Evolutionary conservation across 176 grass and related monocot species (phyloP).

Genomic region (Rhynchospora breviuscula): DNA sequence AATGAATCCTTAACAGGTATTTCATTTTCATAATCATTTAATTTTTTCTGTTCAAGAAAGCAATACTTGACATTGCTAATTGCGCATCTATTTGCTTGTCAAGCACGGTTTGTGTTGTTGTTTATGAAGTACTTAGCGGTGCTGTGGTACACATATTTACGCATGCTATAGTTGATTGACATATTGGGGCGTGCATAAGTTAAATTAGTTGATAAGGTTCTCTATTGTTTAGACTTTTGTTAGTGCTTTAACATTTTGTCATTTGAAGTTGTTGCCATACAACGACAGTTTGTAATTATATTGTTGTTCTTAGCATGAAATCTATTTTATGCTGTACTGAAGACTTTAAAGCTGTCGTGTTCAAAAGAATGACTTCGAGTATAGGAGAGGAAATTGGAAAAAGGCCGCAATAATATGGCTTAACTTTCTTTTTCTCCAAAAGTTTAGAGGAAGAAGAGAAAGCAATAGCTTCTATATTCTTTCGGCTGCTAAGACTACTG

Average conservation of each 20-base stretch:
- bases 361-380: neutral
- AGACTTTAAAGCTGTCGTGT: neutral
- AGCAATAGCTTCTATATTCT: neutral
- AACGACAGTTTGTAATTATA: constrained; percentile 1
- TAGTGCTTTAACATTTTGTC: neutral
- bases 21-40: neutral
- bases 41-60: neutral
- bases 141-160: too few species aligned
- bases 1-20: neutral
- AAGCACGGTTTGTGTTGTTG: too few species aligned
- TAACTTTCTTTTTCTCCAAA: neutral
- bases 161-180: neutral
- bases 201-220: neutral
- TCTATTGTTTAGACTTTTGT: neutral
- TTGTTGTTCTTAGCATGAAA: neutral
- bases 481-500: neutral
- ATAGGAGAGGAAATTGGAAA: neutral
- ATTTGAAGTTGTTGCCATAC: constrained; percentile 5
- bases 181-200: neutral
- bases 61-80: neutral
- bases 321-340: neutral
- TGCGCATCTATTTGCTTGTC: neutral
- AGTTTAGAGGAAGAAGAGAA: neutral
- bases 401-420: neutral
- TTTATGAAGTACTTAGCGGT: too few species aligned